phyloP scores from a whole-genome alignment of 257 asterid species.

The Pogostemon cablin region DNA sequence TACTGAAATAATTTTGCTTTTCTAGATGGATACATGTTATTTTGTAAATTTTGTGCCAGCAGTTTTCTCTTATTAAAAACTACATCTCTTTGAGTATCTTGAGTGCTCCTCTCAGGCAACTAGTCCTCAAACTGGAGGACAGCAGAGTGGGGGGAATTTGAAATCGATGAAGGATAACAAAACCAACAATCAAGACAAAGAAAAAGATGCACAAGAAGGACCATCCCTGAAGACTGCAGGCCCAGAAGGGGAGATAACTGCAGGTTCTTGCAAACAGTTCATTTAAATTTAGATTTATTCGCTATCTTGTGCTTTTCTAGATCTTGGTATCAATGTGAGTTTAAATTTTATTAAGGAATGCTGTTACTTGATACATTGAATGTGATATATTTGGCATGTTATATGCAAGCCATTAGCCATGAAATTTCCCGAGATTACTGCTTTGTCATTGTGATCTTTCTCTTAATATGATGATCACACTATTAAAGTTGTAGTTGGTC shows the following conservation, averaged over 20 bases:
- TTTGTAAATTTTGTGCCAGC: neutral
- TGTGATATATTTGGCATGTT: conserved; percentile 8
- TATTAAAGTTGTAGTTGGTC: conserved; percentile 13
- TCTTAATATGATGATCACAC: neutral
- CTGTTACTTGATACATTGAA: conserved; percentile 1
- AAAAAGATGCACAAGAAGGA: conserved; percentile 76
- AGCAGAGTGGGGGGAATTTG: conserved; percentile 79
- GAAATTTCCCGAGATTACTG: conserved; percentile 3
- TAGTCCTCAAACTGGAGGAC: conserved; percentile 91
- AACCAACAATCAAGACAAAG: conserved; percentile 62
- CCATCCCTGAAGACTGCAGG: conserved; percentile 84
- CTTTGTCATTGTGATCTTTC: conserved; percentile 2
- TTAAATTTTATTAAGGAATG: neutral
- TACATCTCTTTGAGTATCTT: conserved; percentile 24
- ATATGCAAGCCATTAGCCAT: conserved; percentile 8
- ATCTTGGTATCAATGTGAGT: neutral
- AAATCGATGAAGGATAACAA: conserved; percentile 82
- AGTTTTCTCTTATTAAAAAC: conserved; percentile 2
- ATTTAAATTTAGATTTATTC: conserved; percentile 9
- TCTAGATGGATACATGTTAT: conserved; percentile 7
- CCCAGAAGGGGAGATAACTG: conserved; percentile 95
- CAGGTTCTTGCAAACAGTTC: conserved; percentile 55
- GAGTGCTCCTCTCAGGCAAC: conserved; percentile 58
- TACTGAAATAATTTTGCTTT: conserved; percentile 21
- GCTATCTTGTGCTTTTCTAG: neutral